Evolutionary conservation across 495 filamentous ascomycete species (phyloP), one percentile per base, ranked within the genome.

Genomic region (Podospora bellae-mahoneyi): DNA sequence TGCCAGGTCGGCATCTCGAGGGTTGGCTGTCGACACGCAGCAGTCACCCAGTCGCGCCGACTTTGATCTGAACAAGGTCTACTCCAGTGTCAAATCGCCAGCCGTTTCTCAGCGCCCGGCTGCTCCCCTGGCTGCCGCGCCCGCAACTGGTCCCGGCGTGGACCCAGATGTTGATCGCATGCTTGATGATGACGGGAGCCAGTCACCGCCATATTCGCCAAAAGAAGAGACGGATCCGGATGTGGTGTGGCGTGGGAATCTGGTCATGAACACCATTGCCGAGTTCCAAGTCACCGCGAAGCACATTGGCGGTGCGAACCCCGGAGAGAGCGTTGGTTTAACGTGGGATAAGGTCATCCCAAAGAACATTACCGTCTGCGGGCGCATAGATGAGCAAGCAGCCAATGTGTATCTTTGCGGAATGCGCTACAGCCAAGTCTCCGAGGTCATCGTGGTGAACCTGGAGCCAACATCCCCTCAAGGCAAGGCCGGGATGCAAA

Each of bases 131-230:
- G 79, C 75, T 16, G 78, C 78, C 19, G 80, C 79, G 23, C 77
- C 76, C 4, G 80, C 76, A 69, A 77, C 79, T 70, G 79, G 83
- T 66, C 77, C 91, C 70, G 85, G 83, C 4, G 80, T 82, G 9
- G 95, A 99, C 77, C 86, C 92, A 18, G 95, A 99, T 68, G 93
- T 99, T 56, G 95, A 99, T 77, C 86, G 91, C 62, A 80, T 99
- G 60, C 84, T 99, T 4, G 39, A 48, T 48, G 93, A 97, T 68
- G 93, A 93, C 59, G 85, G 87, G n/a, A 87, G 86, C 28, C 90
- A 94, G 20, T 94, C 92, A 9, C 91, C 92, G 5, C 89, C 91
- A 5, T 97, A 97, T 77, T 96, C 92, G 2, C 94, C 94, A 0
- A 79, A 69, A 26, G 74, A 66, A 20, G 71, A 74, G 18, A 65